Evolutionary conservation across 257 asterid genomes (phyloP).

Genomic region (Nicotiana paniculata): DNA sequence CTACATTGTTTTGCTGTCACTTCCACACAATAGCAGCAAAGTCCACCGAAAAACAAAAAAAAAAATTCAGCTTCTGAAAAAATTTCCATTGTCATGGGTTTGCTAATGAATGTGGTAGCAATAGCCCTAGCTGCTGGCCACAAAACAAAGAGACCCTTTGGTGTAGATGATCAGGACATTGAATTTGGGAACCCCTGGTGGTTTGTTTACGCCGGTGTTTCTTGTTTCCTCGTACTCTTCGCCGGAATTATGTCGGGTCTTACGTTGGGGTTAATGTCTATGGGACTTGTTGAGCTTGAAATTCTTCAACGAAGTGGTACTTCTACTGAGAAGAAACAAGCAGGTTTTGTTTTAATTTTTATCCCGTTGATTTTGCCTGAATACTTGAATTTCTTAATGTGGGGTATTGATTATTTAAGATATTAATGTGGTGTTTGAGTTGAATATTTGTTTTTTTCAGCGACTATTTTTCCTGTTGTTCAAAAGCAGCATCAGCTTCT

Average conservation of each 20-base stretch:
- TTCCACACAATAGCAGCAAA: neutral
- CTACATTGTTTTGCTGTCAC: neutral
- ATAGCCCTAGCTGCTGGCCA: conserved; percentile 31
- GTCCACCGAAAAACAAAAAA: neutral
- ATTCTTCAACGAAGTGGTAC: conserved; percentile 84
- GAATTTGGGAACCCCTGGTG: conserved; percentile 84
- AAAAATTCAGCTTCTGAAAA: neutral
- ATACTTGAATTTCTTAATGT: neutral
- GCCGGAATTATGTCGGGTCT: conserved; percentile 97
- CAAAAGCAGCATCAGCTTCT: conserved; percentile 98
- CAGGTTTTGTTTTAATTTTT: conserved; percentile 34
- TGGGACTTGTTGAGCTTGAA: conserved; percentile 90
- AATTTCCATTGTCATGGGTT: conserved; percentile 18
- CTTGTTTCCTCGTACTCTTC: conserved; percentile 83
- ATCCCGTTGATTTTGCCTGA: neutral
- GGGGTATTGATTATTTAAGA: neutral
- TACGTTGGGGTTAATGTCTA: conserved; percentile 89
- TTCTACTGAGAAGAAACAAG: conserved; percentile 69
- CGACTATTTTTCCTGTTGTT: conserved; percentile 82
- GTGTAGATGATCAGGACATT: conserved; percentile 59
- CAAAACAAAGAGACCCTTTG: conserved; percentile 36
- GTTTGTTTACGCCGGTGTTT: conserved; percentile 85
- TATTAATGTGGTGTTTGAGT: neutral
- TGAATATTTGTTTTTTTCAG: conserved; percentile 28
- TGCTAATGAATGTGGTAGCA: conserved; percentile 36